Evolutionary conservation across 75 land plant species (phyloP), one percentile per base, ranked within the genome.

Genomic region (Pinus albicaulis): DNA sequence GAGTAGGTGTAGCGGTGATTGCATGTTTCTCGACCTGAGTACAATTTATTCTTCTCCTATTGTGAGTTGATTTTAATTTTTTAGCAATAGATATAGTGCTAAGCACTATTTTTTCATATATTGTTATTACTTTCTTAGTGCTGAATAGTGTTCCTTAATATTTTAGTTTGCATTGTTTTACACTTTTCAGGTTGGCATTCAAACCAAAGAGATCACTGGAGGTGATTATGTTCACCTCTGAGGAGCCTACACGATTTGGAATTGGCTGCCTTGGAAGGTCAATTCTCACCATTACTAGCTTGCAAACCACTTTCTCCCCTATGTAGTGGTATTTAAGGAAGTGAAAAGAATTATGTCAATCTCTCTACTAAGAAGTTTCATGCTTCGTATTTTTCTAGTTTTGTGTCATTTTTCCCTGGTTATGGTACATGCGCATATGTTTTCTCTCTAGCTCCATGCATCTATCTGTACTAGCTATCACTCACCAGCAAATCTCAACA

Each of bases 181-280:
- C 68, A 38, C 25, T 79, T 66, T 34, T 41, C 79, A 94, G 97
- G 70, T 86, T 88, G 55, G 92, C 89, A 22, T 97, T 97, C 75
- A 78, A 89, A 48, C 99, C 99, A 41, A 92, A 80, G 79, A 76
- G 95, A 76, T 86, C 99, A 44, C 44, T 97, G 64, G 99, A 97
- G 63, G 86, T 92, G 10, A 90, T 95, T 36, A 79, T 90, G 84
- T 97, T 97, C 83, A 92, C 99, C 17, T 97, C 99, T 17, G 99
- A 97, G 85, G 99, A 97, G 85, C 99, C 99, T 28, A 95, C 99
- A 56, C 91, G 99, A 10, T 97, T 92, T 83, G 99, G 99, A 19
- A 92, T 97, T 72, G 88, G 99, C 82, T 97, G 99, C 78, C 83
- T 97, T 77, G 99, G 99, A 82, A 94, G 97, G 97, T 94, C 25